phyloP scores from a whole-genome alignment of 805 yeast genomes.

The Sugiyamaella americana region DNA sequence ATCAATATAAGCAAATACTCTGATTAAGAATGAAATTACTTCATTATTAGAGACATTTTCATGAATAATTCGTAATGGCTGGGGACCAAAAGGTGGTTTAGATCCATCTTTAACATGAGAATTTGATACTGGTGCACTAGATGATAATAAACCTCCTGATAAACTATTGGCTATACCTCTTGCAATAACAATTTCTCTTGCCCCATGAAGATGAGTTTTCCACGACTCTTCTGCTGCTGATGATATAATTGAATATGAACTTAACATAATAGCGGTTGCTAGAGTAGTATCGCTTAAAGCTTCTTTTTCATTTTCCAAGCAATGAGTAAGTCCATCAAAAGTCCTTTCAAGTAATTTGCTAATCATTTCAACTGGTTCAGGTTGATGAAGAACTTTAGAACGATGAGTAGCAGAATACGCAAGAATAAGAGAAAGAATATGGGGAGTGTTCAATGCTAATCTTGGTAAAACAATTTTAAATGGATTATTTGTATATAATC shows the following conservation, averaged over 20 bases:
- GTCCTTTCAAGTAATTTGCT: constrained; percentile 52
- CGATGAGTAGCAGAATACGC: constrained; percentile 44
- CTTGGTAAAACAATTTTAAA: constrained; percentile 59
- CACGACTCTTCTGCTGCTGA: constrained; percentile 36
- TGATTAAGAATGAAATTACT: constrained; percentile 48
- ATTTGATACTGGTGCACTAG: not conserved
- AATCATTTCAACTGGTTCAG: constrained; percentile 33
- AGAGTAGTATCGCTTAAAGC: constrained; percentile 62
- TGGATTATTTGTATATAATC: constrained; percentile 54
- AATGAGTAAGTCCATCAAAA: constrained; percentile 47
- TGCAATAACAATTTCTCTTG: constrained; percentile 55
- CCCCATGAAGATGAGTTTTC: constrained; percentile 62
- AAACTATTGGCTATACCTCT: constrained; percentile 38
- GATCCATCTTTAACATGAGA: not conserved
- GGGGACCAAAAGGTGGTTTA: constrained; percentile 12
- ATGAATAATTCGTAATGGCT: constrained; percentile 15
- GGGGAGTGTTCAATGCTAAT: constrained; percentile 57
- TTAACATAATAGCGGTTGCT: constrained; percentile 52
- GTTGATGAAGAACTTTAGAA: constrained; percentile 15
- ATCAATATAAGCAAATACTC: constrained; percentile 68
- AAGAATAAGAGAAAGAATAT: constrained; percentile 48
- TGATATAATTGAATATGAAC: constrained; percentile 50
- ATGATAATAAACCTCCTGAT: constrained; percentile 15
- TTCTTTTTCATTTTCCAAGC: constrained; percentile 45
- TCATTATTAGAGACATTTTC: constrained; percentile 22